Base-by-base conservation (phyloP, 192 early-diverging fungal genomes). In the Backusella australiensis region DNA sequence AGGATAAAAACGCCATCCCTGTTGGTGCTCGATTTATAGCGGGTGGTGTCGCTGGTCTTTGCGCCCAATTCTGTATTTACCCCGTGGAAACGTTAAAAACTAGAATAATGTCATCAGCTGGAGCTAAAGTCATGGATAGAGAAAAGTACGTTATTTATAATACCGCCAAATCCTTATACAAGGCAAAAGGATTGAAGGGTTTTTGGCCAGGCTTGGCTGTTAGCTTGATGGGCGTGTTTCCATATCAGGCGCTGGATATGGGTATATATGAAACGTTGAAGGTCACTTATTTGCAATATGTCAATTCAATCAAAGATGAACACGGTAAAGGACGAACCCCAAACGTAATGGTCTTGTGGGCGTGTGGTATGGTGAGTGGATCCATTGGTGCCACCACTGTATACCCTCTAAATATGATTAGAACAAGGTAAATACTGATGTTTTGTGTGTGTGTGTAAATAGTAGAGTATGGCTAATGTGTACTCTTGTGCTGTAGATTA, bases 61-160 rank as follows among this genome's bases (percentile, higher is more conserved):
- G 90, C 73, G 87, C 88, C 0, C 92, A 94, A 78, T 91, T 93
- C 71, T 80, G 86, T 21, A 94, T 93, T 67, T 94, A 94, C 72
- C 93, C 93, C 2, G 76, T 94, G 14, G 93, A 93, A 65, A 92
- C 92, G 9, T 74, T 93, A 68, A 94, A 94, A 77, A 93, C 92
- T 3, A 84, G 93, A 23, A 85, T 92, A 38, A 93, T 93, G 92
- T 84, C 87, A 17, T 88, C 91, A 59, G 91, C 84, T 69, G 75
- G 76, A n/a, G 69, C 53, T 52, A 23, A 67, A 38, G n/a, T 1
- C 67, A 23, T 35, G 39, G 66, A 49, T 67, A 59, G 23, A 71
- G 66, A 59, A 36, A 69, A 71, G 78, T 26, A 65, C 41, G 66
- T 82, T 23, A 84, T 91, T 69, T 52, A 84, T n/a, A 72, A 70